These are phyloP conservation scores for Sesbania bispinosa DNA, from an alignment of 306 rosid species.

Conservation along the genomic window DNA sequence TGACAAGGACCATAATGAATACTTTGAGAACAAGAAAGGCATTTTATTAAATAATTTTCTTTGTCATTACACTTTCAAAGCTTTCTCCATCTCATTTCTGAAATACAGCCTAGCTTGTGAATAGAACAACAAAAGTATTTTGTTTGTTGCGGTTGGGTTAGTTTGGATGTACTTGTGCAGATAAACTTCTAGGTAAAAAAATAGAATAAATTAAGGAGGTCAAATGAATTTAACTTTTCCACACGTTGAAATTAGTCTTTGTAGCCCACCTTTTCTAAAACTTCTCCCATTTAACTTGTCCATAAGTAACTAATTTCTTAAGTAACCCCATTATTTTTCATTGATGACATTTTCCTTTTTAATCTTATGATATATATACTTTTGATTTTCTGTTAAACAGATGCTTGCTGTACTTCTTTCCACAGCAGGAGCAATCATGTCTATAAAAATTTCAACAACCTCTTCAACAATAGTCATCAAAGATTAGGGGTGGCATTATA, in stretches of 20 bases:
- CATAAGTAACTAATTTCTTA: too few species aligned
- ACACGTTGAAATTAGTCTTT: too few species aligned
- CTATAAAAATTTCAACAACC: conserved; percentile 81
- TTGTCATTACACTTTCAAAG: neutral
- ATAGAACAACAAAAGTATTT: conserved; percentile 20
- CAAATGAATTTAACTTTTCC: too few species aligned
- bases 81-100: conserved; percentile 14
- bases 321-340: too few species aligned
- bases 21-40: conserved; percentile 47
- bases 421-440: conserved; percentile 84
- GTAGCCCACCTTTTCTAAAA: too few species aligned
- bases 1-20: conserved; percentile 40
- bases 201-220: too few species aligned
- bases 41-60: conserved; percentile 9
- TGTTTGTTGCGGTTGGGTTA: too few species aligned
- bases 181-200: too few species aligned
- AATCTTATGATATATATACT: neutral
- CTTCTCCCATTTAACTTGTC: too few species aligned
- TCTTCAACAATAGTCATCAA: conserved; percentile 84
- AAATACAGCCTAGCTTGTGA: conserved; percentile 31
- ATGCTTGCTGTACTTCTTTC: conserved; percentile 57
- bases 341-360: neutral
- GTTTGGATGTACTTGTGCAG: too few species aligned
- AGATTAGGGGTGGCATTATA: conserved; percentile 79
- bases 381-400: conserved; percentile 40